phyloP scores from a whole-genome alignment of 192 early-diverging fungal species.

The Physocladia obscura region DNA sequence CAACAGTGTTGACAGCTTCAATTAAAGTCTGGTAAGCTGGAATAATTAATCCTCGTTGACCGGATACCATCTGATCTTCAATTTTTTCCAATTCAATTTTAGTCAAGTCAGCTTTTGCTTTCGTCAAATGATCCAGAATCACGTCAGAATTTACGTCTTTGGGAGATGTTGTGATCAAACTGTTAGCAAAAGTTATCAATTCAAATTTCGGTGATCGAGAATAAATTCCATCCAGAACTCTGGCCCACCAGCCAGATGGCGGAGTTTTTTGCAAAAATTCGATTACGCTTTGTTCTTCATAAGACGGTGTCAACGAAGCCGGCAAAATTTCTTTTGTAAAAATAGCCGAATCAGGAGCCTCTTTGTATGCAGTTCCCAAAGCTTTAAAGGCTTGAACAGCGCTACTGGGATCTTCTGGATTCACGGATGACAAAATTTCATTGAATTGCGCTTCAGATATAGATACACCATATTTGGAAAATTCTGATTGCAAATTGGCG shows the following conservation, averaged over 20 bases:
- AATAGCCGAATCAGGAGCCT: neutral
- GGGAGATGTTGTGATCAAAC: neutral
- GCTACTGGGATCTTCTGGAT: neutral
- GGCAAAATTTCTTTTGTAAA: slow-evolving; percentile 10
- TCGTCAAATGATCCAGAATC: neutral
- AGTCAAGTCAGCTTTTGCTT: neutral
- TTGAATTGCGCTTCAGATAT: neutral
- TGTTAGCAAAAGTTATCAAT: neutral
- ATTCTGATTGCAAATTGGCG: neutral
- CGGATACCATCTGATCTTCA: neutral
- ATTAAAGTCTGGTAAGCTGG: neutral
- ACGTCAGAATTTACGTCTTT: neutral
- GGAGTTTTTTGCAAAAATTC: neutral
- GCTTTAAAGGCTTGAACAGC: neutral
- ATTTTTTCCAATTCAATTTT: neutral
- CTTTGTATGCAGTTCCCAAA: slow-evolving; percentile 1
- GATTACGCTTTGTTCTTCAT: neutral
- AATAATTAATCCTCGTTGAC: neutral
- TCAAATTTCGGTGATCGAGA: slow-evolving; percentile 8
- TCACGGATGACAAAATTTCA: neutral
- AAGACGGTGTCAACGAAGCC: neutral
- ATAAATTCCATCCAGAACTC: neutral
- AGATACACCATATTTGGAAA: neutral
- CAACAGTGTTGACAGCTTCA: neutral
- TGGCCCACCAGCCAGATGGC: slow-evolving; percentile 18